Conservation (phyloP, 2,329 filamentous ascomycete genomes). For the Dactylellina haptotyla region DNA sequence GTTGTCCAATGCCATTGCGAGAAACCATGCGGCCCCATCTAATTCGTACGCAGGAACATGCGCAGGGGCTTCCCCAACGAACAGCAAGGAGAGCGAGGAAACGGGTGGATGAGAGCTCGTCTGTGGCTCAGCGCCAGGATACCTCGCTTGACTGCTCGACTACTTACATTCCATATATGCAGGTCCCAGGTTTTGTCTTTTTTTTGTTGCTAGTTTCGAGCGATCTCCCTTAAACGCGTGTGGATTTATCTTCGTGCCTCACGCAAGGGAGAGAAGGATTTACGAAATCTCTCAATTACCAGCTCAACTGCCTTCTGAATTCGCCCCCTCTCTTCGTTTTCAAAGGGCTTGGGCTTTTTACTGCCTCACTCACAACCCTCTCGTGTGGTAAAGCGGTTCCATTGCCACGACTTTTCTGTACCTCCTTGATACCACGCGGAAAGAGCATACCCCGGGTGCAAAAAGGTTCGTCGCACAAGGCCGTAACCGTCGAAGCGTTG, state of each 20-base stretch:
- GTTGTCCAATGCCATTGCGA: constrained; percentile 45
- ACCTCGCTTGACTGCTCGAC: constrained; percentile 24
- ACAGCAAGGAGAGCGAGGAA: constrained; percentile 34
- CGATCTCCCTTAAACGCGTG: neutral
- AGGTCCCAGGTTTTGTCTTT: no score
- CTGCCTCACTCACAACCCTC: constrained; percentile 28
- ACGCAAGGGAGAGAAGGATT: constrained; percentile 46
- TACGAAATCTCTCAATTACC: constrained; percentile 50
- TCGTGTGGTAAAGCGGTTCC: constrained; percentile 11
- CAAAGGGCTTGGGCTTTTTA: neutral
- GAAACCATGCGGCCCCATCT: constrained; percentile 27
- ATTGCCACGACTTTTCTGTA: neutral
- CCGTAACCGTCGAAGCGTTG: constrained; percentile 7
- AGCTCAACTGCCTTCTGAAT: constrained; percentile 30
- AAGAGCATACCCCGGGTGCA: constrained; percentile 4
- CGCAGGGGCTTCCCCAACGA: constrained; percentile 31
- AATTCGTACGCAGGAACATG: constrained; percentile 53
- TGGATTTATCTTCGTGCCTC: constrained; percentile 5
- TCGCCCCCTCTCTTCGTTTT: constrained; percentile 25
- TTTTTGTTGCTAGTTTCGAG: no score
- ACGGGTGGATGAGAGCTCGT: constrained; percentile 19
- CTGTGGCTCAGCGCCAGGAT: constrained; percentile 13
- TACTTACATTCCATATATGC: constrained; percentile 36
- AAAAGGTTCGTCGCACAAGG: constrained; percentile 20
- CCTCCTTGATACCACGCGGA: constrained; percentile 33